Conservation (phyloP, 257 asterid genomes). For the Vinca minor region DNA sequence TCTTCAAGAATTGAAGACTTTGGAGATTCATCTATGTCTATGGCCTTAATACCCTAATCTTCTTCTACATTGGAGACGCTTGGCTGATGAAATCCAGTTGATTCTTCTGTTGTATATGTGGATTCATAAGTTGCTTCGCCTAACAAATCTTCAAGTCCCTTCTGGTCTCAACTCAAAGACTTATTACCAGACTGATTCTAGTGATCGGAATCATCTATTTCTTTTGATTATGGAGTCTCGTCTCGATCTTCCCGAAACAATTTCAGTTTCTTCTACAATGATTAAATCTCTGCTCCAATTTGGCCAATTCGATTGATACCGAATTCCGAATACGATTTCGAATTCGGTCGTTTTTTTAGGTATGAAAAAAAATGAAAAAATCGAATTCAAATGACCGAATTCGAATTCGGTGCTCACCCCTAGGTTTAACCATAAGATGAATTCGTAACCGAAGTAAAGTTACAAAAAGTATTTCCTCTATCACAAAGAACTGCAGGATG, state of each 20-base stretch:
- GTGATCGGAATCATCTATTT: no score
- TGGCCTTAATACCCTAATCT: constrained; percentile 15
- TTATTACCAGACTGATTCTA: constrained; percentile 9
- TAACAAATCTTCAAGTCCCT: background rate
- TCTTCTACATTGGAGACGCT: constrained; percentile 20
- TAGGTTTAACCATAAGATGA: no score
- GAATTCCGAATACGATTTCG: no score
- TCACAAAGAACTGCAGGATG: no score
- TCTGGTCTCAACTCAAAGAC: constrained; percentile 3
- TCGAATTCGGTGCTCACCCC: no score
- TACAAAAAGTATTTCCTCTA: no score
- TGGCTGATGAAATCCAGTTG: constrained; percentile 11
- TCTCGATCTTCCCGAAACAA: constrained; percentile 8
- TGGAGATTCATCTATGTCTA: constrained; percentile 17
- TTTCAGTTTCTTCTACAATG: constrained; percentile 24
- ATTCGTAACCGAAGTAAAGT: no score
- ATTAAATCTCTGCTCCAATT: constrained; percentile 39
- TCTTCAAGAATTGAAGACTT: constrained; percentile 27
- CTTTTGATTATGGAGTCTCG: constrained; percentile 9
- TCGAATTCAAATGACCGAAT: no score
- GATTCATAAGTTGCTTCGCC: constrained; percentile 8
- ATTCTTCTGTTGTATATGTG: background rate
- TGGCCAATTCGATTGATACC: no score
- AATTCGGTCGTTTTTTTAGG: no score
- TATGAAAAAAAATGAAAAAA: no score